A percentile compares a stretch with the other conserved stretches of the same genome.
Conservation (phyloP, 768 basidiomycete species). For the Mycena floridula region DNA sequence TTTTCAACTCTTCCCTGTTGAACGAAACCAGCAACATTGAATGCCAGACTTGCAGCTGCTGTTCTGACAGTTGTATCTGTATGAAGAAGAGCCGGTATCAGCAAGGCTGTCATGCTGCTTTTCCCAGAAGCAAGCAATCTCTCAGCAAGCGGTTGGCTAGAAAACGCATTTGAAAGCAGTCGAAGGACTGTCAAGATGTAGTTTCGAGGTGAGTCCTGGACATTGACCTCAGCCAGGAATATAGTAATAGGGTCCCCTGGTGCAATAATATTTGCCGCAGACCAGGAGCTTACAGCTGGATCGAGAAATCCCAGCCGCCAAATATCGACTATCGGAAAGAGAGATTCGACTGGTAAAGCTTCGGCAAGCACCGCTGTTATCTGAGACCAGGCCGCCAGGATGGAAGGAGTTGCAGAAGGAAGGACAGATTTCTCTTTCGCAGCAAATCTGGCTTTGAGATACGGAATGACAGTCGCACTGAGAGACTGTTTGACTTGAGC, state of each 20-base stretch:
- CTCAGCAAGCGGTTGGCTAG: slow-evolving; percentile 38
- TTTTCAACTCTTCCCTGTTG: slow-evolving; percentile 55
- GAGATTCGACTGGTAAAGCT: slow-evolving; percentile 42
- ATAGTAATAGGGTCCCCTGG: slow-evolving; percentile 35
- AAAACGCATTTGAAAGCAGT: slow-evolving; percentile 63
- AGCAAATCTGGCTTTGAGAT: slow-evolving; percentile 56
- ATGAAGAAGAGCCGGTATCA: slow-evolving; percentile 67
- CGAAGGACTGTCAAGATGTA: slow-evolving; percentile 62
- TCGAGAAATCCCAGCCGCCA: slow-evolving; percentile 78
- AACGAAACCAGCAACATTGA: slow-evolving; percentile 63
- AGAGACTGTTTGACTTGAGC: slow-evolving; percentile 46
- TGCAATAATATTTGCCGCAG: slow-evolving; percentile 27
- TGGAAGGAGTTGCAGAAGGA: slow-evolving; percentile 26
- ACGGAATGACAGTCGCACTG: slow-evolving; percentile 44
- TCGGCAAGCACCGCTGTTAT: slow-evolving; percentile 35
- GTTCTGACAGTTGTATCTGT: slow-evolving; percentile 62
- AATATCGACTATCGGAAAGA: slow-evolving; percentile 82
- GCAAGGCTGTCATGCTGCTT: slow-evolving; percentile 38
- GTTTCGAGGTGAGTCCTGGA: slow-evolving; percentile 34
- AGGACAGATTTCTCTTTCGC: slow-evolving; percentile 11
- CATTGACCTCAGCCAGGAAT: slow-evolving; percentile 40
- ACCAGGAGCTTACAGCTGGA: slow-evolving; percentile 47
- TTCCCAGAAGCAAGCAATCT: slow-evolving; percentile 26
- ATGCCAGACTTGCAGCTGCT: slow-evolving; percentile 77
- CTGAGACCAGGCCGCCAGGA: slow-evolving; percentile 44